Evolutionary conservation across 2,329 filamentous ascomycete genomes (phyloP).

Genomic region (Geoglossum cookeanum): DNA sequence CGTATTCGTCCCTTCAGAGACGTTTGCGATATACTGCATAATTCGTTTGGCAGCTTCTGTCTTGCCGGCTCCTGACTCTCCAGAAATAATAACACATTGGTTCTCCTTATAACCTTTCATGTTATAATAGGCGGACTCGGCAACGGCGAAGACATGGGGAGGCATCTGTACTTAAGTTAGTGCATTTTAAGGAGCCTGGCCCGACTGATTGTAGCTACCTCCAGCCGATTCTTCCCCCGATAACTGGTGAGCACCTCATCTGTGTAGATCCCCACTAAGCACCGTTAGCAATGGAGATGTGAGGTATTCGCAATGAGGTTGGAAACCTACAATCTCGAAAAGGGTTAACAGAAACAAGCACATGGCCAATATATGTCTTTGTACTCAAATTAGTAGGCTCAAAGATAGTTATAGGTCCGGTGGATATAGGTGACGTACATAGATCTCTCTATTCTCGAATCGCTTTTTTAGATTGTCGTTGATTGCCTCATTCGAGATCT

Average conservation of each 20-base stretch:
- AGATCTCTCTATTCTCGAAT: constrained; percentile 94
- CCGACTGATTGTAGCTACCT: constrained; percentile 30
- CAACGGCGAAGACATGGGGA: constrained; percentile 93
- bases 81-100: constrained; percentile 98
- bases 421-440: constrained; percentile 31
- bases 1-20: constrained; percentile 66
- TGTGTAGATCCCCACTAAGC: constrained; percentile 79
- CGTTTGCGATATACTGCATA: constrained; percentile 98
- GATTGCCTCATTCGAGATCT: constrained; percentile 97
- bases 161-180: constrained; percentile 33
- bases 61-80: constrained; percentile 94
- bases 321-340: constrained; percentile 58
- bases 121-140: constrained; percentile 94
- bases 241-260: constrained; percentile 86
- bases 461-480: constrained; percentile 98
- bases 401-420: not conserved
- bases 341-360: constrained; percentile 95
- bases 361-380: constrained; percentile 94
- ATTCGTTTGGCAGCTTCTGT: constrained; percentile 96
- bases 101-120: constrained; percentile 99
- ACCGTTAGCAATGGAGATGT: constrained; percentile 18
- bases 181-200: not conserved
- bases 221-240: constrained; percentile 88
- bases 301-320: not conserved
- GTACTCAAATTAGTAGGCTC: not conserved